phyloP scores from a whole-genome alignment of 78 protist species.

The Andalucia godoyi region DNA sequence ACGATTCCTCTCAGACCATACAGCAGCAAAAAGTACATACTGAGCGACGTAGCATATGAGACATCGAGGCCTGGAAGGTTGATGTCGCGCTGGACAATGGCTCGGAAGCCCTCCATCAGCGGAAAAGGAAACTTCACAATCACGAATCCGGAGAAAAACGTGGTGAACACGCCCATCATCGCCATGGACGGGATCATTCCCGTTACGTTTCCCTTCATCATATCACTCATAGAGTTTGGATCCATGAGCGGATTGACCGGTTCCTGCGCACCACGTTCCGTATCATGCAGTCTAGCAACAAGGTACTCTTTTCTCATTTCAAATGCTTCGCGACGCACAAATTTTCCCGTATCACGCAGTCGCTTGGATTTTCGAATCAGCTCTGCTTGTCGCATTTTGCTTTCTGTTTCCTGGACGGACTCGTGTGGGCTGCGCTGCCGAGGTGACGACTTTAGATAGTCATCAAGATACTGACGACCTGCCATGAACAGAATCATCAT shows the following conservation, averaged over 20 bases:
- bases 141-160: slow-evolving; percentile 74
- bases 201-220: slow-evolving; percentile 55
- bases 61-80: slow-evolving; percentile 54
- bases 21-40: slow-evolving; percentile 54
- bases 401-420: slow-evolving; percentile 1
- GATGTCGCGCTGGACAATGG: slow-evolving; percentile 73
- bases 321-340: slow-evolving; percentile 6
- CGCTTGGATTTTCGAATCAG: slow-evolving; percentile 1
- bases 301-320: neutral
- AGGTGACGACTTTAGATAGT: neutral
- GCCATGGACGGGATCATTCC: slow-evolving; percentile 59
- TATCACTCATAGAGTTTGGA: slow-evolving; percentile 51
- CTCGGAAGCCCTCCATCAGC: slow-evolving; percentile 53
- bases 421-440: neutral
- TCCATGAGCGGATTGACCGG: slow-evolving; percentile 37
- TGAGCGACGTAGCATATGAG: slow-evolving; percentile 57
- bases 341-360: slow-evolving; percentile 16
- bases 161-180: slow-evolving; percentile 53
- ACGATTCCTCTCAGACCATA: slow-evolving; percentile 72
- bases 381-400: neutral
- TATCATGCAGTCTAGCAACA: neutral
- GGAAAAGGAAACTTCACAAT: slow-evolving; percentile 63
- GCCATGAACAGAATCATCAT: slow-evolving; percentile 55
- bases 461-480: slow-evolving; percentile 36
- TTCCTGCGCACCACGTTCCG: slow-evolving; percentile 6